Conservation (phyloP, 805 yeast genomes). For the Metschnikowia rubicola region DNA sequence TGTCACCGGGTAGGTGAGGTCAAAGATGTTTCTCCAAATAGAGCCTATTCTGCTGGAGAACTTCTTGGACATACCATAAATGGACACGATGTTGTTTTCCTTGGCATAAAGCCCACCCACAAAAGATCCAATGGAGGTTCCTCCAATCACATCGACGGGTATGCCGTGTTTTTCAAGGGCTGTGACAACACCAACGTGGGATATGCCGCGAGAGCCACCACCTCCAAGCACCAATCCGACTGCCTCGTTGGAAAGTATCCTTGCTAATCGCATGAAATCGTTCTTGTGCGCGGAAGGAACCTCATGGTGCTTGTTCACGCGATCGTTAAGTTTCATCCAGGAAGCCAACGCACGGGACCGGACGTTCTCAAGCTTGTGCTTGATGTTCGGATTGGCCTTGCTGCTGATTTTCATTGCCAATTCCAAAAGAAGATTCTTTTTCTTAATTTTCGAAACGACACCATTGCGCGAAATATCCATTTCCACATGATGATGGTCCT, state of each 20-base stretch:
- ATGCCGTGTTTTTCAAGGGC: slow-evolving; percentile 90
- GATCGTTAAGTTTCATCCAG: slow-evolving; percentile 23
- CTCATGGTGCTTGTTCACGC: slow-evolving; percentile 20
- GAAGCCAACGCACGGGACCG: slow-evolving; percentile 28
- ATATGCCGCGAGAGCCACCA: slow-evolving; percentile 94
- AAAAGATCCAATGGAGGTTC: slow-evolving; percentile 94
- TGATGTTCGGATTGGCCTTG: slow-evolving; percentile 34
- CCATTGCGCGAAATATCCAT: slow-evolving; percentile 42
- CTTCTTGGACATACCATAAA: slow-evolving; percentile 84
- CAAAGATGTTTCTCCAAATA: slow-evolving; percentile 79
- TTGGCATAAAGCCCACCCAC: slow-evolving; percentile 93
- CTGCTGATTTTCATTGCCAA: slow-evolving; percentile 34
- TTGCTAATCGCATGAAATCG: slow-evolving; percentile 85
- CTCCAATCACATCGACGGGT: slow-evolving; percentile 92
- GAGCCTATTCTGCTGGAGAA: slow-evolving; percentile 81
- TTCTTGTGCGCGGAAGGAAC: slow-evolving; percentile 32
- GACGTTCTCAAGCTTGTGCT: slow-evolving; percentile 30
- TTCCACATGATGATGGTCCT: slow-evolving; percentile 88
- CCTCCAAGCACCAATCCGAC: slow-evolving; percentile 95
- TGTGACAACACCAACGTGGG: slow-evolving; percentile 87
- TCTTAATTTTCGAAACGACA: slow-evolving; percentile 14
- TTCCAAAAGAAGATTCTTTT: slow-evolving; percentile 29
- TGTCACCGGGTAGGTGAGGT: slow-evolving; percentile 88
- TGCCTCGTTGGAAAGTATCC: slow-evolving; percentile 88
- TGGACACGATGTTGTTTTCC: slow-evolving; percentile 87